Conservation (phyloP, 202 grass and related monocot species). For the Schoenoplectus tabernaemontani region DNA sequence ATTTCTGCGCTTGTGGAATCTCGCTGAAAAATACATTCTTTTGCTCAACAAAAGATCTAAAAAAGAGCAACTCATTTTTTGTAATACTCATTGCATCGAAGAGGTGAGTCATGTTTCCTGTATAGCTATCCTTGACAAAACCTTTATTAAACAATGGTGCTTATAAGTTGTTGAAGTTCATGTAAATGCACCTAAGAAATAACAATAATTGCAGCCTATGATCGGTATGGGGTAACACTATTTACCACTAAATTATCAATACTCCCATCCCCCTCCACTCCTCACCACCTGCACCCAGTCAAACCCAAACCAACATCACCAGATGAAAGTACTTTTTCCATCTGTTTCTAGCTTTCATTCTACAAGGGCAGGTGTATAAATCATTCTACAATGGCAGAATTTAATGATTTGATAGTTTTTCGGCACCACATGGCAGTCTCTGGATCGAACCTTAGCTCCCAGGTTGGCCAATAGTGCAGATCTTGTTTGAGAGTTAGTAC, state of each 20-base stretch:
- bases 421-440: conserved; percentile 76
- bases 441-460: conserved; percentile 88
- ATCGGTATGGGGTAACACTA: not conserved
- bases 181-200: conserved; percentile 14
- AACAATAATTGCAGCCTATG: not conserved
- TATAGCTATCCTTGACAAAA: too few relatives aligned
- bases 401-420: conserved; percentile 74
- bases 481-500: conserved; percentile 94
- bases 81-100: not conserved
- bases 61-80: not conserved
- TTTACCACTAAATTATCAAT: not conserved
- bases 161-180: not conserved
- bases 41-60: not conserved
- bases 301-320: not conserved
- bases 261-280: too few relatives aligned
- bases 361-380: not conserved
- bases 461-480: conserved; percentile 97
- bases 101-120: not conserved
- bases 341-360: not conserved
- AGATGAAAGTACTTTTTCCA: not conserved
- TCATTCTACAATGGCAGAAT: conserved; percentile 25
- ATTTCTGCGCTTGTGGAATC: not conserved
- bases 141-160: not conserved
- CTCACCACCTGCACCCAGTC: not conserved
- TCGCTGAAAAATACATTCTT: not conserved